Conservation (phyloP, 805 yeast genomes). For the Blastobotrys americana region DNA sequence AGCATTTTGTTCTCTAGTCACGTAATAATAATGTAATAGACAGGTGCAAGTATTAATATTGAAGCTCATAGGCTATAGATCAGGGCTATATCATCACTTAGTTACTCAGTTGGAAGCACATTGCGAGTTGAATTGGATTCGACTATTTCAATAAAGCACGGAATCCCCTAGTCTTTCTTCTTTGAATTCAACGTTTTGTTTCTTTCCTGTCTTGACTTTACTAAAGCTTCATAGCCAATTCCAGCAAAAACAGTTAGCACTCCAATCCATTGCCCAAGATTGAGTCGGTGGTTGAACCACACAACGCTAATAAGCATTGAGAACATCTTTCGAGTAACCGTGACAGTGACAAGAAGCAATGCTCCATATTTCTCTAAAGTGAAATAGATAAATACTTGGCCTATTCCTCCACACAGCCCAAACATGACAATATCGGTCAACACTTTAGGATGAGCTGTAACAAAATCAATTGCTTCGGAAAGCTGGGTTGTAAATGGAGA, state of each 20-base stretch:
- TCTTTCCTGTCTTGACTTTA: slow-evolving; percentile 34
- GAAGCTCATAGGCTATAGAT: too few species aligned
- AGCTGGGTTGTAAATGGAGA: slow-evolving; percentile 50
- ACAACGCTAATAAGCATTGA: slow-evolving; percentile 88
- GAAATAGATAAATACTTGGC: slow-evolving; percentile 87
- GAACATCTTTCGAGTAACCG: slow-evolving; percentile 93
- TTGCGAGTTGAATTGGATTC: too few species aligned
- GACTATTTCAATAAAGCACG: too few species aligned
- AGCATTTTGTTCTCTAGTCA: slow-evolving; percentile 54
- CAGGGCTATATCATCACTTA: too few species aligned
- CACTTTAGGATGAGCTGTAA: slow-evolving; percentile 46
- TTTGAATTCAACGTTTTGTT: background rate
- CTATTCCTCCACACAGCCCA: slow-evolving; percentile 77
- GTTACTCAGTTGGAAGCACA: too few species aligned
- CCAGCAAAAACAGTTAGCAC: slow-evolving; percentile 77
- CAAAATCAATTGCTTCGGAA: slow-evolving; percentile 42
- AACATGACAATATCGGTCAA: slow-evolving; percentile 55
- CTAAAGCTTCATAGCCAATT: slow-evolving; percentile 67
- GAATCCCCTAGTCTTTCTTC: background rate
- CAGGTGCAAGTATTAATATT: too few species aligned
- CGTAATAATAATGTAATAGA: too few species aligned
- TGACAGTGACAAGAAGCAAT: slow-evolving; percentile 77
- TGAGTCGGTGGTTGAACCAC: slow-evolving; percentile 73
- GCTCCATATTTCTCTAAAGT: slow-evolving; percentile 84
- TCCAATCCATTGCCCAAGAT: slow-evolving; percentile 66